These are phyloP conservation scores for Huiozyma naganishii DNA, from an alignment of 805 yeast genomes.

Conservation along the genomic window DNA sequence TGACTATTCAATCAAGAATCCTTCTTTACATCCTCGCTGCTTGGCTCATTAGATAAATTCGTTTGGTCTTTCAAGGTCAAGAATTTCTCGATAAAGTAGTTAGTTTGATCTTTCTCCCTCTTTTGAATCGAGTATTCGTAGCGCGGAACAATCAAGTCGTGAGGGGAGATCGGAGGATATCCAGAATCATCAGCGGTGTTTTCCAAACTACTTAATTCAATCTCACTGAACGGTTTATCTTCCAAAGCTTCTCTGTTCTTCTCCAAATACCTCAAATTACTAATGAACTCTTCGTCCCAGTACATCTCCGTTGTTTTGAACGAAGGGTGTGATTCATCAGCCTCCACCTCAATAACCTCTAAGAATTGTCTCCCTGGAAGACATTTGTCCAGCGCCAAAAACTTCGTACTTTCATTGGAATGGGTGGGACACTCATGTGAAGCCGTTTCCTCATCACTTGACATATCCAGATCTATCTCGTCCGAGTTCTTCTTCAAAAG, in stretches of 20 bases:
- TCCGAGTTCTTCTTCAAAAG: slow-evolving; percentile 17
- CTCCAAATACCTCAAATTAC: slow-evolving; percentile 9
- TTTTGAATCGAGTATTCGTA: slow-evolving; percentile 12
- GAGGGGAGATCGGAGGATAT: background rate
- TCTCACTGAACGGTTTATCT: background rate
- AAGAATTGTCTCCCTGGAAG: slow-evolving; percentile 52
- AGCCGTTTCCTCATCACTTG: slow-evolving; percentile 7
- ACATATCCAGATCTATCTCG: slow-evolving; percentile 29
- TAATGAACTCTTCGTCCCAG: slow-evolving; percentile 30
- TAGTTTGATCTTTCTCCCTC: slow-evolving; percentile 15
- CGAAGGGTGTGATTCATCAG: slow-evolving; percentile 22
- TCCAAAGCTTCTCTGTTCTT: slow-evolving; percentile 1
- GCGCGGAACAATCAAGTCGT: slow-evolving; percentile 8
- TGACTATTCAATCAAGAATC: background rate
- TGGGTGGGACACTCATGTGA: background rate
- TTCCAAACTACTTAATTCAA: slow-evolving; percentile 4
- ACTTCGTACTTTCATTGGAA: slow-evolving; percentile 24
- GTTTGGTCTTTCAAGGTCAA: background rate
- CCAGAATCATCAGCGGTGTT: background rate
- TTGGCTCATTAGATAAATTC: no score
- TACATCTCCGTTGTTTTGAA: slow-evolving; percentile 13
- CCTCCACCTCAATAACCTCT: slow-evolving; percentile 38
- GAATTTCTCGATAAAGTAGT: slow-evolving; percentile 7
- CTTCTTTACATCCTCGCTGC: background rate
- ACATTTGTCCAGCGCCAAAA: slow-evolving; percentile 85